Percentiles rank a stretch among this genome's conserved stretches.
Conservation (phyloP, 768 basidiomycete species). For the Clavulina sp. region DNA sequence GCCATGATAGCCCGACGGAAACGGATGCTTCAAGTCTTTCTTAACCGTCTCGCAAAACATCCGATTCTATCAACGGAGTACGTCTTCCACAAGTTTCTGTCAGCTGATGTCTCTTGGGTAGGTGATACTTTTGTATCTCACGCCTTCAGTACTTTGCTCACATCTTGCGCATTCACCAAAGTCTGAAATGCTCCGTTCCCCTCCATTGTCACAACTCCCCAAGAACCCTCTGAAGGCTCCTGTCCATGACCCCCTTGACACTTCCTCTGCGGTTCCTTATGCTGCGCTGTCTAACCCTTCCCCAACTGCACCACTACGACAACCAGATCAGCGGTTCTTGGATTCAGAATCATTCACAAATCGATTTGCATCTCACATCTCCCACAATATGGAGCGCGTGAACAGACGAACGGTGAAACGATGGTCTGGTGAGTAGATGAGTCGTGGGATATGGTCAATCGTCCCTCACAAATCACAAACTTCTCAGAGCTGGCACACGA, state of each 20-base stretch:
- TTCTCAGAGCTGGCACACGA: constrained; percentile 61
- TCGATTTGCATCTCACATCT: constrained; percentile 85
- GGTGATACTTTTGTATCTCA: constrained; percentile 14
- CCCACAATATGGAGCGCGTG: constrained; percentile 90
- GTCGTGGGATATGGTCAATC: not conserved
- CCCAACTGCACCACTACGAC: constrained; percentile 69
- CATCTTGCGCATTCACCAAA: constrained; percentile 18
- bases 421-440: constrained; percentile 61
- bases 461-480: constrained; percentile 2
- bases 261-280: constrained; percentile 53
- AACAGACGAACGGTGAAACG: constrained; percentile 82
- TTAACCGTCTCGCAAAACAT: constrained; percentile 77
- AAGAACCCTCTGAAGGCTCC: constrained; percentile 95
- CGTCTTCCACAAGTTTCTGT: constrained; percentile 89
- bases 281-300: constrained; percentile 78
- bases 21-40: constrained; percentile 88
- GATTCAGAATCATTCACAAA: constrained; percentile 93
- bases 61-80: constrained; percentile 94
- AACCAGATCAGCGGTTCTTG: constrained; percentile 87
- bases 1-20: constrained; percentile 82
- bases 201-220: constrained; percentile 76
- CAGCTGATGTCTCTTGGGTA: constrained; percentile 94
- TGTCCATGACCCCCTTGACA: constrained; percentile 83
- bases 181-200: constrained; percentile 86
- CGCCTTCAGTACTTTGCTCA: constrained; percentile 2